Percentiles rank a stretch among this genome's conserved stretches.
phyloP scores from a whole-genome alignment of 768 basidiomycete species.

The Sarcodon sp. region DNA sequence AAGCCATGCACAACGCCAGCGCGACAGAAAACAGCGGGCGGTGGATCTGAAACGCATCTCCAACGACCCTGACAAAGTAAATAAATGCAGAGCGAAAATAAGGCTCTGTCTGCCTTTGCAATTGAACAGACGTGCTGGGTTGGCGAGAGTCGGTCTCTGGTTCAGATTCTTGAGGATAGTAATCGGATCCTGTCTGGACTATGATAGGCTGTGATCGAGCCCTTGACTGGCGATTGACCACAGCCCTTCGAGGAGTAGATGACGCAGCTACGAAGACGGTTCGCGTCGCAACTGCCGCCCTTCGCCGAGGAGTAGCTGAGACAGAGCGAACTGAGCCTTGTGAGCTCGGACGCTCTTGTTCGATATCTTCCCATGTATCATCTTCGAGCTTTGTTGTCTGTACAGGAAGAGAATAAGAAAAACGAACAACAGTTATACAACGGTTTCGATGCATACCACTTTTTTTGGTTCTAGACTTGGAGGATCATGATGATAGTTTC shows the following conservation, averaged over 20 bases:
- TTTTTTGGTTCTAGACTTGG: too few relatives aligned
- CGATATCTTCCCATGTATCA: background rate
- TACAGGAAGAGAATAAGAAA: too few relatives aligned
- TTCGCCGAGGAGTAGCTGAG: background rate
- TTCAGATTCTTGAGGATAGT: constrained; percentile 16
- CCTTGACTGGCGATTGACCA: background rate
- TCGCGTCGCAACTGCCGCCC: constrained; percentile 4
- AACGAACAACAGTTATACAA: too few relatives aligned
- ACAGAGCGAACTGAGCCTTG: background rate
- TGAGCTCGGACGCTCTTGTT: background rate
- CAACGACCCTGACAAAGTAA: constrained; percentile 37
- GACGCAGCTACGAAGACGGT: constrained; percentile 10
- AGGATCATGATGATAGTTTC: too few relatives aligned
- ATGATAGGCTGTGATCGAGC: background rate
- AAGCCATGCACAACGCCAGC: constrained; percentile 37
- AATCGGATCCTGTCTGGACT: constrained; percentile 2
- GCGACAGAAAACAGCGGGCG: constrained; percentile 43
- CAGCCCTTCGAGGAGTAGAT: constrained; percentile 10
- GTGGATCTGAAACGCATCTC: constrained; percentile 33
- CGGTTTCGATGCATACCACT: too few relatives aligned
- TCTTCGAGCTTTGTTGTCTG: background rate
- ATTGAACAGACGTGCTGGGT: constrained; percentile 12
- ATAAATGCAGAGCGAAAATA: constrained; percentile 12
- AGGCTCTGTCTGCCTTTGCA: constrained; percentile 12
- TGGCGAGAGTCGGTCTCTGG: constrained; percentile 15